phyloP scores from a whole-genome alignment of 129 eudicot species.

The Escallonia herrerae region DNA sequence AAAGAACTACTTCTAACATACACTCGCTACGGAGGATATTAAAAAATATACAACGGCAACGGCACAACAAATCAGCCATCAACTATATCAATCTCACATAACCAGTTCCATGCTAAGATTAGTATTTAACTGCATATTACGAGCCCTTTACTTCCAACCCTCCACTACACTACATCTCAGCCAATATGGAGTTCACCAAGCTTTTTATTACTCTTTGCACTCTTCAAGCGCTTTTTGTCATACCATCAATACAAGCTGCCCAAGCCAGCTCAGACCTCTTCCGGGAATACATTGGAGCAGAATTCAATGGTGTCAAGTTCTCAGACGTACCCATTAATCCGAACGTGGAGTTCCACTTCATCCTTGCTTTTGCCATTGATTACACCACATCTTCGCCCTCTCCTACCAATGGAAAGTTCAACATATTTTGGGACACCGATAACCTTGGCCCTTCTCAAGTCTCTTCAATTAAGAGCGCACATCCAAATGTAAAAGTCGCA shows the following conservation, averaged over 20 bases:
- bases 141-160: background rate
- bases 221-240: conserved; percentile 1
- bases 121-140: too few relatives aligned
- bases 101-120: background rate
- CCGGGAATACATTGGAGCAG: conserved; percentile 30
- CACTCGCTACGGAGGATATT: too few relatives aligned
- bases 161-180: background rate
- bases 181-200: background rate
- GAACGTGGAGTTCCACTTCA: conserved; percentile 30
- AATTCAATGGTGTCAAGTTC: conserved; percentile 24
- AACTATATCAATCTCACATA: background rate
- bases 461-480: conserved; percentile 22
- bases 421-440: conserved; percentile 33
- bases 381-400: conserved; percentile 23
- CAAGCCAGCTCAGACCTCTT: conserved; percentile 18
- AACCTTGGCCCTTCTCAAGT: conserved; percentile 29
- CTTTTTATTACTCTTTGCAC: background rate
- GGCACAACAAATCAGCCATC: background rate
- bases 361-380: conserved; percentile 44
- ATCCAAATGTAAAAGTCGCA: conserved; percentile 40
- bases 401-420: conserved; percentile 36
- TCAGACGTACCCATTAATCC: conserved; percentile 41
- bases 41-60: background rate
- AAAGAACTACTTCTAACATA: too few relatives aligned
- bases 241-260: background rate